Evolutionary conservation across 1,284 basidiomycete genomes (phyloP).

Genomic region (Caloboletus firmus): DNA sequence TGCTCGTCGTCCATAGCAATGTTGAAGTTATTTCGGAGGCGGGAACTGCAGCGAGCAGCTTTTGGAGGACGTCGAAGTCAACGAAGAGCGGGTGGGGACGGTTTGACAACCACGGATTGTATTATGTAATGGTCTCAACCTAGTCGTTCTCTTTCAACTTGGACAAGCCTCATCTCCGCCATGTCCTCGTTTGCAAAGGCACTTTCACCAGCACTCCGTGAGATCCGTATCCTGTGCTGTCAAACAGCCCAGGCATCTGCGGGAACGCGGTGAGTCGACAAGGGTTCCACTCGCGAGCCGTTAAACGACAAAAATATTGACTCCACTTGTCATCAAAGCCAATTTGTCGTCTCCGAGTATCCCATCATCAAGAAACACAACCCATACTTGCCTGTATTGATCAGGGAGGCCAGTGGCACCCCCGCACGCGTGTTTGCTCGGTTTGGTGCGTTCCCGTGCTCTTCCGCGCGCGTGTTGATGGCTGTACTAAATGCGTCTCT

Average conservation of each 20-base stretch:
- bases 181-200: conserved; percentile 71
- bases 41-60: conserved; percentile 18
- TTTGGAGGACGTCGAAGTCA: conserved; percentile 12
- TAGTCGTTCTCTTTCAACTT: background rate
- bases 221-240: conserved; percentile 85
- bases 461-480: conserved; percentile 6
- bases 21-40: conserved; percentile 4
- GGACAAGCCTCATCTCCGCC: conserved; percentile 29
- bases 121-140: conserved; percentile 28
- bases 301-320: conserved; percentile 29
- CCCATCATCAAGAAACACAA: conserved; percentile 84
- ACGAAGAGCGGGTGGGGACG: conserved; percentile 8
- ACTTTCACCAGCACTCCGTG: conserved; percentile 80
- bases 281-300: conserved; percentile 7
- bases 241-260: conserved; percentile 78
- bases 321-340: conserved; percentile 43
- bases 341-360: conserved; percentile 84
- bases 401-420: conserved; percentile 87
- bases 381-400: conserved; percentile 86
- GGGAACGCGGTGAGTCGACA: conserved; percentile 70
- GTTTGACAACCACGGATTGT: conserved; percentile 6
- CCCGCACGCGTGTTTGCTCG: conserved; percentile 87
- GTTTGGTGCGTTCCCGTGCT: conserved; percentile 68
- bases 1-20: conserved; percentile 58
- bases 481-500: conserved; percentile 14